Conservation (phyloP, 768 basidiomycete genomes). For the Pisolithus orientalis region DNA sequence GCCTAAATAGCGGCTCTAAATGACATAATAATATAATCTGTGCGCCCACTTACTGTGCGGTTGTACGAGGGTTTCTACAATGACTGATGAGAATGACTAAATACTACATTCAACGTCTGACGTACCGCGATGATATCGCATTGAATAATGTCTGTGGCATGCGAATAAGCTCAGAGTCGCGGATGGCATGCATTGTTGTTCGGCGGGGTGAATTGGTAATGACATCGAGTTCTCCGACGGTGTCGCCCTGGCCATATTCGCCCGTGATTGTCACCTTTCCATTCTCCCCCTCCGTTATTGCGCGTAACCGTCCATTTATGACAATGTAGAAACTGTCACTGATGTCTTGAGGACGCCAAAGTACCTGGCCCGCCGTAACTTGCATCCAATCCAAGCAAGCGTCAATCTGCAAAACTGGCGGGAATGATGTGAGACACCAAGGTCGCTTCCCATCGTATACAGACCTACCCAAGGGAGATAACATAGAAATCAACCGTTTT, state of each 20-base stretch:
- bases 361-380: slow-evolving; percentile 88
- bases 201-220: slow-evolving; percentile 85
- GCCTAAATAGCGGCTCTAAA: slow-evolving; percentile 31
- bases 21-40: neutral
- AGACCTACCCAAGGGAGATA: slow-evolving; percentile 80
- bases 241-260: slow-evolving; percentile 96
- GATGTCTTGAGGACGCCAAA: slow-evolving; percentile 85
- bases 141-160: slow-evolving; percentile 98
- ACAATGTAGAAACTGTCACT: slow-evolving; percentile 98
- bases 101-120: neutral
- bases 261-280: slow-evolving; percentile 78
- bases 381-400: slow-evolving; percentile 98
- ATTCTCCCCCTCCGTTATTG: slow-evolving; percentile 72
- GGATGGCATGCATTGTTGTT: slow-evolving; percentile 94
- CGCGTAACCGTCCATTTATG: slow-evolving; percentile 91
- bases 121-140: slow-evolving; percentile 83
- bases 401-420: slow-evolving; percentile 88
- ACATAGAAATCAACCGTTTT: slow-evolving; percentile 89
- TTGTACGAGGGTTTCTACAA: slow-evolving; percentile 73
- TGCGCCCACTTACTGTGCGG: slow-evolving; percentile 56
- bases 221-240: slow-evolving; percentile 95
- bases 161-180: slow-evolving; percentile 92
- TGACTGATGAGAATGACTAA: neutral
- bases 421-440: slow-evolving; percentile 5
- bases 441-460: neutral